These are phyloP conservation scores for Myriosclerotinia duriaeana DNA, from an alignment of 2,329 filamentous ascomycete species.

Conservation along the genomic window DNA sequence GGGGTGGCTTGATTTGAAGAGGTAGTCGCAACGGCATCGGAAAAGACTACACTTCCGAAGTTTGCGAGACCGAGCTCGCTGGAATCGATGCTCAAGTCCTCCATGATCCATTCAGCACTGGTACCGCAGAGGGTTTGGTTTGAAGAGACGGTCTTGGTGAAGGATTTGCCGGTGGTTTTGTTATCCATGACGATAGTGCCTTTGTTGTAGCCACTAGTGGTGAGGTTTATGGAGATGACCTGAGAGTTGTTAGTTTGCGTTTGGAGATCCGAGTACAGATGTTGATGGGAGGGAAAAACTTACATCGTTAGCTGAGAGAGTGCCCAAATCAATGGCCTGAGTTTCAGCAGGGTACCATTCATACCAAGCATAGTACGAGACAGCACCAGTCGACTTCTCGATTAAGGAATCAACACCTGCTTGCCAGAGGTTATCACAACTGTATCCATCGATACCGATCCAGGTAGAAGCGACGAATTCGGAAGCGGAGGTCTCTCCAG, in stretches of 20 bases:
- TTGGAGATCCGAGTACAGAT: too few relatives aligned
- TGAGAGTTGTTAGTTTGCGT: slow-evolving; percentile 31
- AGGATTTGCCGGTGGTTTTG: slow-evolving; percentile 45
- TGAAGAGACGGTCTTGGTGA: slow-evolving; percentile 45
- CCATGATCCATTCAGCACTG: slow-evolving; percentile 53
- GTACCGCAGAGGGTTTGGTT: slow-evolving; percentile 42
- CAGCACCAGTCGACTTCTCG: slow-evolving; percentile 32
- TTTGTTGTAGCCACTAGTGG: not conserved
- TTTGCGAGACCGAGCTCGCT: slow-evolving; percentile 47
- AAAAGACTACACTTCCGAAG: slow-evolving; percentile 49
- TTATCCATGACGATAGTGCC: slow-evolving; percentile 50
- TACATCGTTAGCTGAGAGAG: slow-evolving; percentile 46
- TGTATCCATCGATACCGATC: slow-evolving; percentile 64
- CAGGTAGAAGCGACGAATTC: slow-evolving; percentile 46
- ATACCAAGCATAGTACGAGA: slow-evolving; percentile 56
- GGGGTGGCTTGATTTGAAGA: not conserved
- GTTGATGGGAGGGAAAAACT: not conserved
- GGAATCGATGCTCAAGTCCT: slow-evolving; percentile 46
- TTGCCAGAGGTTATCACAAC: slow-evolving; percentile 53
- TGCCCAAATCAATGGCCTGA: slow-evolving; percentile 48
- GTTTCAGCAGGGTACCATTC: slow-evolving; percentile 59
- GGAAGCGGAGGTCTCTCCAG: slow-evolving; percentile 35
- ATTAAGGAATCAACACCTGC: slow-evolving; percentile 52
- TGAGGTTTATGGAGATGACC: slow-evolving; percentile 42
- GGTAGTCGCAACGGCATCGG: slow-evolving; percentile 28